Evolutionary conservation across 75 land plant genomes (phyloP).

Genomic region (Isoetes taiwanensis): DNA sequence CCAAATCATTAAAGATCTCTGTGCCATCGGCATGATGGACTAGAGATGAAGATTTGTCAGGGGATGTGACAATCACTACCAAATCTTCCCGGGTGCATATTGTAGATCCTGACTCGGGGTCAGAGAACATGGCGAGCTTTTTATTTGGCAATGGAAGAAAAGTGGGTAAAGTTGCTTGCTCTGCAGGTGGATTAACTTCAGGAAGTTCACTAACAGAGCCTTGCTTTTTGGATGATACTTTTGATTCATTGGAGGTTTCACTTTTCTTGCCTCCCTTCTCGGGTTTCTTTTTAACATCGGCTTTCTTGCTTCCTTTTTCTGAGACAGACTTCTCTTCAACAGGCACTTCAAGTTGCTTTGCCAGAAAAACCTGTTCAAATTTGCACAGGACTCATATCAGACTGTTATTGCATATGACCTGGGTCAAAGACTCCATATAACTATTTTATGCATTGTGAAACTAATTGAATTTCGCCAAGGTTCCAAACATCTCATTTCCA

Average conservation of each 20-base stretch:
- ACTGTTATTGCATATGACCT: no score
- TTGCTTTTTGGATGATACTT: no score
- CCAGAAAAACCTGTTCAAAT: no score
- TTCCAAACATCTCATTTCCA: no score
- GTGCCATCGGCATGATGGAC: constrained; percentile 29
- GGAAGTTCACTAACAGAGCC: no score
- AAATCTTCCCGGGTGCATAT: constrained; percentile 20
- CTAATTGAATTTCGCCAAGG: no score
- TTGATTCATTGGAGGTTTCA: neutral
- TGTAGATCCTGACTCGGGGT: constrained; percentile 13
- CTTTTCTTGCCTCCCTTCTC: neutral
- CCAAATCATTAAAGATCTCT: constrained; percentile 8
- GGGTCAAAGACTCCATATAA: no score
- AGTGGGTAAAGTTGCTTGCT: neutral
- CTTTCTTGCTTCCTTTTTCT: neutral
- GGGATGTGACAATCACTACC: constrained; percentile 12
- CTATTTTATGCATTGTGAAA: no score
- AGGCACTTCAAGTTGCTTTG: no score
- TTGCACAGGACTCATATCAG: no score
- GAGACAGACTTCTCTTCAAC: neutral
- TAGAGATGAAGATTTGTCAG: neutral
- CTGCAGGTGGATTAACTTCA: neutral
- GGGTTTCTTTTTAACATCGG: neutral
- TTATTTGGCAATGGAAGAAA: neutral
- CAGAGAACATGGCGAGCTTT: constrained; percentile 16